phyloP scores from a whole-genome alignment of 305 asterid species.

The Lippia alba region DNA sequence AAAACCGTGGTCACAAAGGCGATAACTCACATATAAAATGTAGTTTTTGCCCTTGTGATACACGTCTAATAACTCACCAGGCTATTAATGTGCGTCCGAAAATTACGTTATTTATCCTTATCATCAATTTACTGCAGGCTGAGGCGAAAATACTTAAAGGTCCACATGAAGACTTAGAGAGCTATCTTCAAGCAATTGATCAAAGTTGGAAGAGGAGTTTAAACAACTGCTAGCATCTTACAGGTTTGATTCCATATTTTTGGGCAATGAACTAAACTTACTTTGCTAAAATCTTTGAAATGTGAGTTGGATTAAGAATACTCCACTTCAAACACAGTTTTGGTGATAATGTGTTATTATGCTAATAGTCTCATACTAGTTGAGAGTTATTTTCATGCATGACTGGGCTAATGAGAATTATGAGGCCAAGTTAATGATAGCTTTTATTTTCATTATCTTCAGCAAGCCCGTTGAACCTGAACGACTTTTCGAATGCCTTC shows the following conservation, averaged over 20 bases:
- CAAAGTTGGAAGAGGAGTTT: constrained; percentile 98
- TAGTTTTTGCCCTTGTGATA: neutral
- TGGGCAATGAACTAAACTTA: constrained; percentile 12
- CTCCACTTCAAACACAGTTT: neutral
- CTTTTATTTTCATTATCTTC: constrained; percentile 38
- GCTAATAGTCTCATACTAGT: too few relatives aligned
- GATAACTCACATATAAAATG: neutral
- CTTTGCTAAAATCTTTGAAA: constrained; percentile 20
- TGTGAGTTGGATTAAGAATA: constrained; percentile 13
- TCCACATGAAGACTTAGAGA: too few relatives aligned
- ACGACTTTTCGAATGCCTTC: constrained; percentile 96
- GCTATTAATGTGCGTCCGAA: too few relatives aligned
- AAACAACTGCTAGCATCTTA: constrained; percentile 76
- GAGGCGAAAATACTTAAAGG: constrained; percentile 96
- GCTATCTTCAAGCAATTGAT: too few relatives aligned
- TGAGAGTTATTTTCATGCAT: too few relatives aligned
- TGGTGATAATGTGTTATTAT: too few relatives aligned
- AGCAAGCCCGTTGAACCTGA: constrained; percentile 99
- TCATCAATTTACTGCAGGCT: constrained; percentile 56
- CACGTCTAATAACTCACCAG: too few relatives aligned
- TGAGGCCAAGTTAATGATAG: too few relatives aligned
- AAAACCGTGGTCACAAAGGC: constrained; percentile 3
- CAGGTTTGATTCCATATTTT: constrained; percentile 58
- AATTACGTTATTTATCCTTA: constrained; percentile 23
- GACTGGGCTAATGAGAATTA: too few relatives aligned